These are phyloP conservation scores for Endogone sp. DNA, from an alignment of 192 early-diverging fungal species.

Conservation along the genomic window DNA sequence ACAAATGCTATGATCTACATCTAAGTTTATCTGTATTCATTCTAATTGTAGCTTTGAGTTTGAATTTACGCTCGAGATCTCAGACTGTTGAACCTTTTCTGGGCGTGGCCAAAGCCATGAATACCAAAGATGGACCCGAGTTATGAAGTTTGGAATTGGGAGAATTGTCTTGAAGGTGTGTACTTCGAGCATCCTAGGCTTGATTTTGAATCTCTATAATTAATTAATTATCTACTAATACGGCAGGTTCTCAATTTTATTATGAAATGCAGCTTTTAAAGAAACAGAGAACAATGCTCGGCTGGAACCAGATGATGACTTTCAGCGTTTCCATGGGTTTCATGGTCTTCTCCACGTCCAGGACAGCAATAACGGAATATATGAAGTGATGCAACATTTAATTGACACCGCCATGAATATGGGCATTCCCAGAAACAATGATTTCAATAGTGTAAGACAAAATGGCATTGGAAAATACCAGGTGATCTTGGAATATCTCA, in stretches of 20 bases:
- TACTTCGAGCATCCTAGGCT: neutral
- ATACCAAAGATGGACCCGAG: neutral
- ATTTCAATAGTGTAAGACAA: neutral
- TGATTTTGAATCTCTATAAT: neutral
- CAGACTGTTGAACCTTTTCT: neutral
- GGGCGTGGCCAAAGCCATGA: neutral
- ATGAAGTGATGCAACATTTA: neutral
- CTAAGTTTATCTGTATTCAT: neutral
- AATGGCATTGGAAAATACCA: neutral
- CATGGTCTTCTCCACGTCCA: neutral
- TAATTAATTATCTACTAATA: too few relatives aligned
- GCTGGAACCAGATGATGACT: neutral
- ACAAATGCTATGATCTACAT: neutral
- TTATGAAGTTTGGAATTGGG: neutral
- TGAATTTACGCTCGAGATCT: neutral
- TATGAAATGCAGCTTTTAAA: neutral
- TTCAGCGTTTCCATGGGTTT: neutral
- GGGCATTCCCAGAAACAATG: neutral
- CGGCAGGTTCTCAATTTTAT: neutral
- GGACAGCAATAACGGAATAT: neutral
- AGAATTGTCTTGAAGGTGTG: neutral
- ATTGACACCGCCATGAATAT: neutral
- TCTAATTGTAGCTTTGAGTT: neutral
- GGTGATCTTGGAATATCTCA: too few relatives aligned
- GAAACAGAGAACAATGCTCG: neutral